Conservation (phyloP, 495 filamentous ascomycete genomes). For the Cladorrhinum samala region DNA sequence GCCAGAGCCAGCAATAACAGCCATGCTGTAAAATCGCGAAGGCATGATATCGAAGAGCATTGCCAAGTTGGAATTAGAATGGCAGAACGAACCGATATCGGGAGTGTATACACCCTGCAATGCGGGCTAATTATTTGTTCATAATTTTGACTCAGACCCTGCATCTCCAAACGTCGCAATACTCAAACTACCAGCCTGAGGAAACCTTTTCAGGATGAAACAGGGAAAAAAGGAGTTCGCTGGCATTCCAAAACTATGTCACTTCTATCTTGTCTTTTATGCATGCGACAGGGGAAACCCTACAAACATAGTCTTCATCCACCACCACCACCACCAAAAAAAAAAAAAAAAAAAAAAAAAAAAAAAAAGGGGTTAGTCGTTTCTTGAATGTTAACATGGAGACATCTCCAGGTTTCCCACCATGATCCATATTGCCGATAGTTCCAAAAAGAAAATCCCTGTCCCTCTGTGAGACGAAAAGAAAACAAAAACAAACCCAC, state of each 20-base stretch:
- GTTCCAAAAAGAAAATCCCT: not conserved
- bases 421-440: not conserved
- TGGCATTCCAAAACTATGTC: constrained; percentile 25
- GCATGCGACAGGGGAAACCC: no score
- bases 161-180: no score
- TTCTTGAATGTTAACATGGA: not conserved
- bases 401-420: not conserved
- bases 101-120: no score
- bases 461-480: not conserved
- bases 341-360: constrained; percentile 3
- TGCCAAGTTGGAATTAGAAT: no score
- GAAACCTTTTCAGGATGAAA: not conserved
- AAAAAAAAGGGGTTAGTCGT: constrained; percentile 1
- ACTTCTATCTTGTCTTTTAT: constrained; percentile 4
- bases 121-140: no score
- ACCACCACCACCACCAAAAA: constrained; percentile 2
- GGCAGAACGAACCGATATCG: no score
- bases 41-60: no score
- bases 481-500: not conserved
- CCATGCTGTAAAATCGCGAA: no score
- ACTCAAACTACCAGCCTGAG: no score
- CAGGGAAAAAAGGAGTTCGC: not conserved
- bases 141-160: no score
- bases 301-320: constrained; percentile 16
- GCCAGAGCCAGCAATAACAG: no score